phyloP scores from a whole-genome alignment of 1,284 basidiomycete species.

The Pisolithus thermaeus region DNA sequence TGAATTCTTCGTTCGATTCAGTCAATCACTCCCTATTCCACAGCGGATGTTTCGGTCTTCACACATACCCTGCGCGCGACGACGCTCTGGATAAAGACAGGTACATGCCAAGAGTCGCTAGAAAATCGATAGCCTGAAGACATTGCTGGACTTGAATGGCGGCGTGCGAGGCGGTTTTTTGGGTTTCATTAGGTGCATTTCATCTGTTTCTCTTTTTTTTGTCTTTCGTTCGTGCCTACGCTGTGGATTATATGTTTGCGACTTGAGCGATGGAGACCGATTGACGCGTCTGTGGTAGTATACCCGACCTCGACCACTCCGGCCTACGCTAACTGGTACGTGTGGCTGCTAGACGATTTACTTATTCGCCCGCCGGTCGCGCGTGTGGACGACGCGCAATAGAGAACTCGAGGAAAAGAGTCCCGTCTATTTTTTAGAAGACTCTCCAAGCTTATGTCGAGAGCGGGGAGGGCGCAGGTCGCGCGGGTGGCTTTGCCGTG shows the following conservation, averaged over 20 bases:
- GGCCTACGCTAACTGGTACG: conserved; percentile 77
- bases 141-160: conserved; percentile 85
- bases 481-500: conserved; percentile 92
- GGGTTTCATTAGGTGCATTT: conserved; percentile 64
- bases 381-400: too few relatives aligned
- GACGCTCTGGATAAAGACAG: conserved; percentile 42
- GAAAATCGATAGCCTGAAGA: conserved; percentile 85
- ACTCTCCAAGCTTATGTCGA: too few relatives aligned
- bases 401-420: too few relatives aligned
- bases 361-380: not conserved
- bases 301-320: conserved; percentile 80
- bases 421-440: too few relatives aligned
- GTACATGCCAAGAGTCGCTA: conserved; percentile 61
- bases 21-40: not conserved
- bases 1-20: not conserved
- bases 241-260: not conserved
- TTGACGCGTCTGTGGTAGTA: conserved; percentile 39
- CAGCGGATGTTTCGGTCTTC: conserved; percentile 89
- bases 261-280: too few relatives aligned
- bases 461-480: conserved; percentile 85
- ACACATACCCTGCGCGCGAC: conserved; percentile 66
- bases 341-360: not conserved
- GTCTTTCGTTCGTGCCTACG: too few relatives aligned
- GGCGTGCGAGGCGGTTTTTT: conserved; percentile 89
- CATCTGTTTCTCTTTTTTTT: too few relatives aligned